Percentiles rank a stretch among this genome's conserved stretches.
Evolutionary conservation across 1,284 basidiomycete species (phyloP).

Genomic region (Schizopora paradoxa): DNA sequence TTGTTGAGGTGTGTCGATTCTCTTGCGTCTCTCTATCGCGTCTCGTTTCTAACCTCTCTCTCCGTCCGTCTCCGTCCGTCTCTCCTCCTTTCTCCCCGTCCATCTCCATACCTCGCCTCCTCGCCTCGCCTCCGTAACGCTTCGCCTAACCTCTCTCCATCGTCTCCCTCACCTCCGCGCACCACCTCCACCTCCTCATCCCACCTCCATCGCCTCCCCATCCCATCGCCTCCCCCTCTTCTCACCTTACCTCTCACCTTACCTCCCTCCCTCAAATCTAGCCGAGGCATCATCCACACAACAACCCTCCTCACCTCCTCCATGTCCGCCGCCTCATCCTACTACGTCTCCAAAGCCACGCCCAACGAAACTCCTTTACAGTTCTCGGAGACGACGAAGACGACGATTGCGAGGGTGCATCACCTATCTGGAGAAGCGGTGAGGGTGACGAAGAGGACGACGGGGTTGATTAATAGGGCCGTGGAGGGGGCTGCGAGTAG

Average conservation of each 20-base stretch:
- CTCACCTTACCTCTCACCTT: no score
- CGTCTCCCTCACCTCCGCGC: no score
- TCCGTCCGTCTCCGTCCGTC: no score
- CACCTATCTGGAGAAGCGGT: conserved; percentile 62
- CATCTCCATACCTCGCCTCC: no score
- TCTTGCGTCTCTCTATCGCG: not conserved
- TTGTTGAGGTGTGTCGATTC: conserved; percentile 54
- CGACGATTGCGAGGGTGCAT: conserved; percentile 56
- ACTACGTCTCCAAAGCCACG: conserved; percentile 55
- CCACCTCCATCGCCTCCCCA: no score
- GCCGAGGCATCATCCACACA: conserved; percentile 63
- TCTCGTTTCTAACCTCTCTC: not conserved
- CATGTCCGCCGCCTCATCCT: conserved; percentile 56
- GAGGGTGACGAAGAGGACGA: conserved; percentile 58
- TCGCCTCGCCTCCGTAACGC: no score
- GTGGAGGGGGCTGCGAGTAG: conserved; percentile 46
- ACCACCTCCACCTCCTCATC: no score
- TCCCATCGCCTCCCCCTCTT: no score
- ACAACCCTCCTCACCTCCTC: conserved; percentile 60
- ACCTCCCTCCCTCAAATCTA: no score
- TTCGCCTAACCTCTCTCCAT: no score
- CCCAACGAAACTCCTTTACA: conserved; percentile 48
- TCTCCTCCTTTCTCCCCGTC: no score
- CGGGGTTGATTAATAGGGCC: conserved; percentile 57
- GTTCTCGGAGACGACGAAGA: conserved; percentile 57